Evolutionary conservation across 345 rosid species (phyloP), one percentile per base, ranked within the genome.

Genomic region (Salix udensis): DNA sequence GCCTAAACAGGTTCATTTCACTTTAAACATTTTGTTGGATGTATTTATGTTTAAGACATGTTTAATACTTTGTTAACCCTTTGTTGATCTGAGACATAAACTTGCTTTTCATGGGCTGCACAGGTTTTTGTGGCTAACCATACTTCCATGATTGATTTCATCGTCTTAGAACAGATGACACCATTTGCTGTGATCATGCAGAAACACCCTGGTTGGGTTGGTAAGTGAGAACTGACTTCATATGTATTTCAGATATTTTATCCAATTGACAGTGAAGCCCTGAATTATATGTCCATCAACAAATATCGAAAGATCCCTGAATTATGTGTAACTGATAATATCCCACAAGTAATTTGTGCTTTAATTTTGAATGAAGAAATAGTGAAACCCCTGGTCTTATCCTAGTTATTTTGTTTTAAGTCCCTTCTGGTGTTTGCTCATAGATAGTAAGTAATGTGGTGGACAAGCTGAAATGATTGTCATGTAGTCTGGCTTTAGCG

Each of bases 121-220:
- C 96, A 96, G 98, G 98, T 92, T 61, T 96, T 83, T 84, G 99
- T 94, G 72, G 97, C 97, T 87, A 94, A 96, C 83, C 99, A 96
- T 83, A 96, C 99, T 78, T 96, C 99, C 75, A 94, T 96, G 99
- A 96, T 96, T 71, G 99, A 96, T 88, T 96, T 96, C 85, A 85
- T 96, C 77, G 52, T 96, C 88, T 79, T 94, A 74, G 99, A 94
- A 82, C 98, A 96, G 86, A 92, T 96, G 98, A 94, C 96, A 36
- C 95, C 98, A 78, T 94, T 96, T 82, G 94, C 99, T 74, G 97
- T 94, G 77, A 96, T 96, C 68, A 94, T 96, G 99, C 99, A 96
- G 83, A 96, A 96, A 82, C 99, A 96, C 88, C 99, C 99, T 83
- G 99, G 99, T 75, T 96, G 99, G 99, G 98, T 94, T 88, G 99